Evolutionary conservation across 805 yeast species (phyloP).

Genomic region (Cephaloascus fragrans): DNA sequence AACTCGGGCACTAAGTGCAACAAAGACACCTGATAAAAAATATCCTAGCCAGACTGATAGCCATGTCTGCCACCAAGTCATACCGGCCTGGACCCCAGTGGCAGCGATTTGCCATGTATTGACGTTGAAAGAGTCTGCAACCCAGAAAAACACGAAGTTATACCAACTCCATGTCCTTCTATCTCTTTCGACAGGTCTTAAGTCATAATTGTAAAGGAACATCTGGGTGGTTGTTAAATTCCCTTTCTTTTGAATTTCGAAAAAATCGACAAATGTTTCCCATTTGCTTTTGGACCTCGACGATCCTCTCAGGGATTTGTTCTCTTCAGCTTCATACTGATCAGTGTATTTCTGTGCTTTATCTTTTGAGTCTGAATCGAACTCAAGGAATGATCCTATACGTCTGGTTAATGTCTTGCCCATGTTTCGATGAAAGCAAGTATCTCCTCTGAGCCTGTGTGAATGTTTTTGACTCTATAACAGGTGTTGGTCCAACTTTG

Average conservation of each 20-base stretch:
- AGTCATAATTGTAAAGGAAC: constrained; percentile 65
- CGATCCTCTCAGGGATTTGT: no score
- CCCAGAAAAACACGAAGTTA: constrained; percentile 74
- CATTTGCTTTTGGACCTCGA: no score
- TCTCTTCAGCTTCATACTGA: no score
- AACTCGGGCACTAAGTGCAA: constrained; percentile 62
- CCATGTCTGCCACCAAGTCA: constrained; percentile 92
- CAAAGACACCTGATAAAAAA: constrained; percentile 56
- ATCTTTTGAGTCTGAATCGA: no score
- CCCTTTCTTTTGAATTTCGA: constrained; percentile 18
- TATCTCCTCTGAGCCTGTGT: no score
- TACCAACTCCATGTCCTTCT: constrained; percentile 84
- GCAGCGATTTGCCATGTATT: constrained; percentile 90
- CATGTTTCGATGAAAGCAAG: no score
- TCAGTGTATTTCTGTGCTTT: no score
- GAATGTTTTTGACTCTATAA: no score
- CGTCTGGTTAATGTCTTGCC: no score
- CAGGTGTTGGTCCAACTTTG: no score
- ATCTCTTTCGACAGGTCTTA: constrained; percentile 65
- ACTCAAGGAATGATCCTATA: no score
- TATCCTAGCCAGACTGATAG: constrained; percentile 84
- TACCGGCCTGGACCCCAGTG: constrained; percentile 68
- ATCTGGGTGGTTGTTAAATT: constrained; percentile 47
- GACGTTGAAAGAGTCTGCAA: constrained; percentile 83
- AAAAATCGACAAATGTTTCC: neutral